Percentiles rank a stretch among this genome's conserved stretches.
Evolutionary conservation across 495 filamentous ascomycete genomes (phyloP).

Genomic region (Neurospora sp.): DNA sequence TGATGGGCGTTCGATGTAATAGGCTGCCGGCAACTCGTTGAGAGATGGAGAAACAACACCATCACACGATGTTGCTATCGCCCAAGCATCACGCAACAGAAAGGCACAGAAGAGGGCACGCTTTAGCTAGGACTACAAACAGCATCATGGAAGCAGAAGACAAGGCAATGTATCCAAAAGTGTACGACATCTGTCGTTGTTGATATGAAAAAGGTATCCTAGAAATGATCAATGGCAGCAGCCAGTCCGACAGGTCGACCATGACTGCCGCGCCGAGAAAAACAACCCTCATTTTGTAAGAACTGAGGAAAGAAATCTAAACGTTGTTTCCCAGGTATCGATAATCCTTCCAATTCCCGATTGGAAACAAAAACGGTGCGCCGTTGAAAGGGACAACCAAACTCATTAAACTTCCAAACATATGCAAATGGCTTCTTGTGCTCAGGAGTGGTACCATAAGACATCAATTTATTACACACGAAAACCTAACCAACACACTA

Average conservation of each 20-base stretch:
- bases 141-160: not conserved
- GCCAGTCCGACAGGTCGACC: not conserved
- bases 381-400: not conserved
- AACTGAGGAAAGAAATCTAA: not conserved
- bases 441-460: not conserved
- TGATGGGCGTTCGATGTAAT: not conserved
- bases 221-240: not conserved
- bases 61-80: not conserved
- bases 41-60: not conserved
- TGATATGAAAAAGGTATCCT: not conserved
- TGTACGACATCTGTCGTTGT: not conserved
- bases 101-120: not conserved
- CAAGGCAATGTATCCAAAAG: not conserved
- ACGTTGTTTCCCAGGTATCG: not conserved
- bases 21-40: not conserved
- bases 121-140: not conserved
- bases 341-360: not conserved
- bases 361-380: not conserved
- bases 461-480: constrained; percentile 1
- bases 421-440: not conserved
- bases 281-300: not conserved
- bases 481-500: not conserved
- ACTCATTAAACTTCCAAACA: not conserved
- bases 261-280: not conserved
- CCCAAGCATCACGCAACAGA: not conserved